These are phyloP conservation scores for Thinopyrum obtusiflorum DNA, from an alignment of 202 grass and related monocot species.

Conservation along the genomic window DNA sequence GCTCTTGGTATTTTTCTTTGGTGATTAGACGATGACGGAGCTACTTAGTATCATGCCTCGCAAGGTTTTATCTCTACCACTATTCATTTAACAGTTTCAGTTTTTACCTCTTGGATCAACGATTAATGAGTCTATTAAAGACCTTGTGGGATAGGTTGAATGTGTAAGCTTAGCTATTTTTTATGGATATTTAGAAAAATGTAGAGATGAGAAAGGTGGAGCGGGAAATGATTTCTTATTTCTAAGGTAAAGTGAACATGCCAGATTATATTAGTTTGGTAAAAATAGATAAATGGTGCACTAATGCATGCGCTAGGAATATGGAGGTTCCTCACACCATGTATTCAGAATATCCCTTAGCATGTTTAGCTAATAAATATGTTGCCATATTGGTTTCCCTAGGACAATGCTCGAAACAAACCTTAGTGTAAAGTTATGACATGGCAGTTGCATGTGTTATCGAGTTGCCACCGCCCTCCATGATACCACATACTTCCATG, in stretches of 20 bases:
- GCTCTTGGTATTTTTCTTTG: neutral
- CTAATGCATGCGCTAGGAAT: neutral
- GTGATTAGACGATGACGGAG: neutral
- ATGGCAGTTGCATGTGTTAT: neutral
- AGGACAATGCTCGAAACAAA: neutral
- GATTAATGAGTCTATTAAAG: neutral
- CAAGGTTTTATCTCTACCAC: neutral
- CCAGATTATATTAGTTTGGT: neutral
- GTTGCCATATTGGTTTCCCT: neutral
- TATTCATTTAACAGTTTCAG: too few species aligned
- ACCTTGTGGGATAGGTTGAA: neutral
- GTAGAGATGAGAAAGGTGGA: neutral
- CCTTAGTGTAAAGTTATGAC: neutral
- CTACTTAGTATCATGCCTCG: neutral
- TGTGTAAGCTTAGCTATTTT: neutral
- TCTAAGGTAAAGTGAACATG: neutral
- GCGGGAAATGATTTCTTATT: neutral
- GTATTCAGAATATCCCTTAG: neutral
- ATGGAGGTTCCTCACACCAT: neutral
- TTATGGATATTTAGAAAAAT: neutral
- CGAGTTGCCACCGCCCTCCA: neutral
- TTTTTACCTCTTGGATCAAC: neutral
- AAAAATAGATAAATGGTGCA: neutral
- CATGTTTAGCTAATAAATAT: neutral
- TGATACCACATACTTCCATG: neutral